Conservation (phyloP, 352 stramenopile species). For the Albugo laibachii region DNA sequence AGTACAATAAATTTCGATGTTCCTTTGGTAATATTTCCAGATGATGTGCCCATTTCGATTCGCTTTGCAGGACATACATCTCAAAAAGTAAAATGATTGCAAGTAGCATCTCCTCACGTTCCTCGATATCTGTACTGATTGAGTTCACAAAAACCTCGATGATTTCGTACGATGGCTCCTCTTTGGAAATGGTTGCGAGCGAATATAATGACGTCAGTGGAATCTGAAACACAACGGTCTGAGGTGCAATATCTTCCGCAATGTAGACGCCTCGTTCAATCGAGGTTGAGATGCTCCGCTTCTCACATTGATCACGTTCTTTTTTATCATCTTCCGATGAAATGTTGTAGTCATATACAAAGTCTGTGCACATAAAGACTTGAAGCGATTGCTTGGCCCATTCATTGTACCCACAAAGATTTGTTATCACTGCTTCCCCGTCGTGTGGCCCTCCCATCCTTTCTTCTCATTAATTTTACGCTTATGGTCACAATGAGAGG, state of each 20-base stretch:
- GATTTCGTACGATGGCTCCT: no score
- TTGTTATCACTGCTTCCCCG: no score
- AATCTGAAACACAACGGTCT: constrained; percentile 45
- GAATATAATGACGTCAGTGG: constrained; percentile 38
- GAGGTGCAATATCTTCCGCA: constrained; percentile 52
- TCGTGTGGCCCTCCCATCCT: no score
- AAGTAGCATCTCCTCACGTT: constrained; percentile 37
- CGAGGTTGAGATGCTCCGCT: no score
- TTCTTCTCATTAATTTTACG: no score
- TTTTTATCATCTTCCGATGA: constrained; percentile 23
- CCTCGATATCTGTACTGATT: constrained; percentile 6
- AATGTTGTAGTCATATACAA: constrained; percentile 50
- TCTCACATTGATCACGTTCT: no score
- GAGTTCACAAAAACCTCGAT: no score
- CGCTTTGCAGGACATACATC: constrained; percentile 18
- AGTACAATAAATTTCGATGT: constrained; percentile 63
- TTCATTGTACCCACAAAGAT: constrained; percentile 36
- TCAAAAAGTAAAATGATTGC: constrained; percentile 57
- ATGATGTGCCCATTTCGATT: constrained; percentile 43
- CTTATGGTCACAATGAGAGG: no score
- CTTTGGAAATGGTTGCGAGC: constrained; percentile 4
- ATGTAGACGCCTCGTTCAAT: constrained; percentile 41
- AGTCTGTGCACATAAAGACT: constrained; percentile 46
- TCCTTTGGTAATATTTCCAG: constrained; percentile 26
- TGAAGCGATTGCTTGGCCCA: constrained; percentile 31